These are phyloP conservation scores for Clarkia xantiana DNA, from an alignment of 345 rosid genomes.

Conservation along the genomic window DNA sequence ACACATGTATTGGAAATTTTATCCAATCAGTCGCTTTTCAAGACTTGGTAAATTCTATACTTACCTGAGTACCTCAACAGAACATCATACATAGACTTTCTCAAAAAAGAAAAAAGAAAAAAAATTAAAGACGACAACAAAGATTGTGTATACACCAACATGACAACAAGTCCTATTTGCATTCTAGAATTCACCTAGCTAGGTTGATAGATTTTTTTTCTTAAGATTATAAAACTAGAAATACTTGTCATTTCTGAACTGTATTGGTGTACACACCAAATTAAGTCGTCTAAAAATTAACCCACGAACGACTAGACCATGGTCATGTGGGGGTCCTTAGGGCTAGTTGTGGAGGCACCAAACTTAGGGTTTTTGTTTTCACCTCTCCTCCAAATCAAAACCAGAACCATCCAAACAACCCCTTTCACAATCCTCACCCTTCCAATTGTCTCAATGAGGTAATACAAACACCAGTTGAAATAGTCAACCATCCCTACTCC, in stretches of 20 bases:
- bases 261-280: no score
- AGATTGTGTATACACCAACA: no score
- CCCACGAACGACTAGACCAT: slow-evolving; percentile 2
- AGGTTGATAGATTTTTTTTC: no score
- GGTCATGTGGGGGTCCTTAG: not conserved
- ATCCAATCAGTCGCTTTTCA: not conserved
- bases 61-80: no score
- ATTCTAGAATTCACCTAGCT: no score
- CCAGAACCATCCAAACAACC: slow-evolving; percentile 7
- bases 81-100: no score
- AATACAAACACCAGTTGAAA: slow-evolving; percentile 16
- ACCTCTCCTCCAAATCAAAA: slow-evolving; percentile 7
- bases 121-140: no score
- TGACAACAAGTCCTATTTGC: no score
- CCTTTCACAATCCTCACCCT: slow-evolving; percentile 13
- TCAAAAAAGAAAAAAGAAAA: not conserved
- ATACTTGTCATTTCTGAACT: no score
- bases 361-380: not conserved
- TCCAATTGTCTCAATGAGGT: slow-evolving; percentile 14
- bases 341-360: not conserved
- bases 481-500: slow-evolving; percentile 9
- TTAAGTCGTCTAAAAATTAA: no score
- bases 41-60: not conserved
- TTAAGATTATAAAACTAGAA: no score
- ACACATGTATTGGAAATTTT: no score